Base-by-base conservation (phyloP, 495 filamentous ascomycete species). In the Daldinia grandis region DNA sequence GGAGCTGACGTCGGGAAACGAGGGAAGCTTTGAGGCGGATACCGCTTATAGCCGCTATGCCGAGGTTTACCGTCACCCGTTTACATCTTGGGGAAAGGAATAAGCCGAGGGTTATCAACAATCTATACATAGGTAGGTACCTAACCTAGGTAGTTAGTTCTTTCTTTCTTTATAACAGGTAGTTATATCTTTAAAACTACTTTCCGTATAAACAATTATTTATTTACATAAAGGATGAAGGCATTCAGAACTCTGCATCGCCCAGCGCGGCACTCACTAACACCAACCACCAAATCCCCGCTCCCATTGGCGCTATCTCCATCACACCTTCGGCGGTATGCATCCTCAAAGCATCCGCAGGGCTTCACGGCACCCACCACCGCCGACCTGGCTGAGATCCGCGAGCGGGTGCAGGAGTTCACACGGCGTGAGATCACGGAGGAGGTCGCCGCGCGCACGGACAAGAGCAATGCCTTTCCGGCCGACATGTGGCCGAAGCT, bases 351-450 rank as follows among this genome's bases (percentile, higher is more conserved):
- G 76, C 95, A 98, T 79, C 93, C 95, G 4, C 82, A 88, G 30
- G 91, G 89, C 72, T 99, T 99, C 79, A 83, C 81, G 6, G 86
- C 94, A 35, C 95, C 95, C 0, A 84, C 90, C 0, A 79, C 85
- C 10, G 86, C 89, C 42, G 96, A 98, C 50, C 86, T 99, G 14
- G 62, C 86, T 4, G 95, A 98, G 78, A 82, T 99, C 35, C 88
- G 95, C 59, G 95, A 98, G 73, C 84, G 92, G 15, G 94, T 97
- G 14, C 93, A 95, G 69, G 95, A 98, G 38, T 99, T 99, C 75
- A 90, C 92, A 21, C 86, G 94, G 83, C 87, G 91, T 37, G 90
- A 93, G 76, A 95, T 99, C 67, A 82, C 94, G 49, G 91, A 91
- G 76, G 90, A 94, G 64, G 85, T 97, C 42, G 95, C 95, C 28